Evolutionary conservation across 768 basidiomycete species (phyloP).

Genomic region (Suillus hirtellus): DNA sequence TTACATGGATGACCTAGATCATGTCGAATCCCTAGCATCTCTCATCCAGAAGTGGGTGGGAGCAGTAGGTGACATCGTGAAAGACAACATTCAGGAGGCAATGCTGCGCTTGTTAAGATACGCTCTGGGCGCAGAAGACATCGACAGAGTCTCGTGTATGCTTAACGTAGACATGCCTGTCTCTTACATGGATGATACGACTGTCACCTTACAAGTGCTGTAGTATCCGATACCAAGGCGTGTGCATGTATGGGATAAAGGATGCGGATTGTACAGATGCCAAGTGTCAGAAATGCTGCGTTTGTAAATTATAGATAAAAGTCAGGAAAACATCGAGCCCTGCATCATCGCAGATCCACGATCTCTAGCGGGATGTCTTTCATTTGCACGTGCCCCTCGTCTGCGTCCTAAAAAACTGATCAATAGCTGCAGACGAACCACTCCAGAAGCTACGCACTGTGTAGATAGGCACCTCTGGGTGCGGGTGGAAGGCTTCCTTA

Average conservation of each 20-base stretch:
- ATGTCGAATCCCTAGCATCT: conserved; percentile 28
- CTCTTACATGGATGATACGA: conserved; percentile 53
- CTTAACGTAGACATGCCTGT: conserved; percentile 47
- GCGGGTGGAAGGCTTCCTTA: conserved; percentile 84
- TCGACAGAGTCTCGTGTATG: conserved; percentile 42
- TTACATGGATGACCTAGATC: conserved; percentile 10
- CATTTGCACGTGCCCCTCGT: conserved; percentile 83
- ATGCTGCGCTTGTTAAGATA: conserved; percentile 42
- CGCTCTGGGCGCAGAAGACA: conserved; percentile 45
- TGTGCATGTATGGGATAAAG: conserved; percentile 3
- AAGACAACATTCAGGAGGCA: conserved; percentile 17
- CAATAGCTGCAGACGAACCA: neutral
- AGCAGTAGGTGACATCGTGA: conserved; percentile 22
- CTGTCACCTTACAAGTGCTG: conserved; percentile 38
- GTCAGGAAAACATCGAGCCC: no score
- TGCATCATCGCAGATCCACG: conserved; percentile 67
- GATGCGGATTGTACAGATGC: conserved; percentile 7
- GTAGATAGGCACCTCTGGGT: conserved; percentile 81
- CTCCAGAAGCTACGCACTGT: conserved; percentile 48
- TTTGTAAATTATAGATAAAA: conserved; percentile 3
- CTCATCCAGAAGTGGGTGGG: conserved; percentile 38
- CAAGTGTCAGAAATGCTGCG: conserved; percentile 1
- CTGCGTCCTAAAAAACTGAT: conserved; percentile 59
- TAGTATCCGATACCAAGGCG: conserved; percentile 6
- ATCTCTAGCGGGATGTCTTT: conserved; percentile 74